A percentile compares a stretch with the other conserved stretches of the same genome.
Conservation (phyloP, 768 basidiomycete species). For the Suillus spraguei region DNA sequence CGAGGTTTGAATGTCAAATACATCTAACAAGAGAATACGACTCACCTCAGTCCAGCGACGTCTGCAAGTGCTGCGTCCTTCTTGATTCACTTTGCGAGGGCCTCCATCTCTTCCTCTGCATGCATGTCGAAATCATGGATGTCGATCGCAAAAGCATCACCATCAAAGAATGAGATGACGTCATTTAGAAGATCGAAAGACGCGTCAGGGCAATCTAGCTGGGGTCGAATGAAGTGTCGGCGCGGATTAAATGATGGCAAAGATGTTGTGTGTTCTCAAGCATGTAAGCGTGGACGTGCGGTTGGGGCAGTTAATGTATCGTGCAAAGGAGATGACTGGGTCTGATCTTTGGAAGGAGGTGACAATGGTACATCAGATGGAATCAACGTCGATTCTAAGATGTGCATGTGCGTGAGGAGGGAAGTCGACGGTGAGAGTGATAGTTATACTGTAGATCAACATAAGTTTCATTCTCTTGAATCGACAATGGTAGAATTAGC, state of each 20-base stretch:
- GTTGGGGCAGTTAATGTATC: conserved; percentile 13
- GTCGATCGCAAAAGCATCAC: conserved; percentile 30
- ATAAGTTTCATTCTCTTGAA: conserved; percentile 8
- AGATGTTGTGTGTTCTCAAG: conserved; percentile 14
- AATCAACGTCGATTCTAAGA: conserved; percentile 7
- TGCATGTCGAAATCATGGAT: conserved; percentile 29
- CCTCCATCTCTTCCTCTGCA: conserved; percentile 26
- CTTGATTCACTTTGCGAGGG: conserved; percentile 14
- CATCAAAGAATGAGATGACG: conserved; percentile 36
- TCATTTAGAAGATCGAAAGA: conserved; percentile 40
- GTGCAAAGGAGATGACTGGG: neutral
- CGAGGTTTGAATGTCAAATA: neutral
- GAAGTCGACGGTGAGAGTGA: conserved; percentile 7
- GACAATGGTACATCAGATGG: conserved; percentile 2
- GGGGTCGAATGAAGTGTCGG: conserved; percentile 36
- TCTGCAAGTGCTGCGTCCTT: conserved; percentile 9
- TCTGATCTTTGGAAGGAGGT: conserved; percentile 5
- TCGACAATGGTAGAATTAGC: conserved; percentile 1
- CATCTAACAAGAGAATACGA: neutral
- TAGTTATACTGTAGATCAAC: conserved; percentile 9
- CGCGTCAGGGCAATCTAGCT: conserved; percentile 35
- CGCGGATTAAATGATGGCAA: conserved; percentile 21
- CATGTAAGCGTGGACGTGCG: conserved; percentile 16
- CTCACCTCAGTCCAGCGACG: conserved; percentile 2
- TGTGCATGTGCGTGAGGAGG: conserved; percentile 13